These are phyloP conservation scores for Cyclotella atomus DNA, from an alignment of 108 stramenopile genomes.

Conservation along the genomic window DNA sequence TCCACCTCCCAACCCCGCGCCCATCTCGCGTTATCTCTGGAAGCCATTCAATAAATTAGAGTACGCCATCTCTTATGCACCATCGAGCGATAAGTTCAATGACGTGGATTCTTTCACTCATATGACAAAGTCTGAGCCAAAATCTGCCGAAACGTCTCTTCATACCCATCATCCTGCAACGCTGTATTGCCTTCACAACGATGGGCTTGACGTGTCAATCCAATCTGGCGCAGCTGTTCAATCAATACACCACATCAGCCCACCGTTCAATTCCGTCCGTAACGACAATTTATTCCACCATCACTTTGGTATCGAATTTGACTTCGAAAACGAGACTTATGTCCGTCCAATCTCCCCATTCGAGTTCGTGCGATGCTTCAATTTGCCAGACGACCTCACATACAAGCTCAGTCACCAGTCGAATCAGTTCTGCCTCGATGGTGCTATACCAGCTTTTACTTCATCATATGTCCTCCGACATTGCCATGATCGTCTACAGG, in stretches of 20 bases:
- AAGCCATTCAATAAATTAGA: not conserved
- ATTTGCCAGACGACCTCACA: not conserved
- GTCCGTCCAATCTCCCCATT: conserved; percentile 14
- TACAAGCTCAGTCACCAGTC: not conserved
- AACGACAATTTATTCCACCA: not conserved
- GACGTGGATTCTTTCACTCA: not conserved
- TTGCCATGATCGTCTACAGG: not conserved
- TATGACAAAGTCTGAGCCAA: not conserved
- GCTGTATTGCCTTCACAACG: not conserved
- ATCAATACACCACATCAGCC: not conserved
- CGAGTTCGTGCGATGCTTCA: conserved; percentile 12
- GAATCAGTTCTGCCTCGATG: not conserved
- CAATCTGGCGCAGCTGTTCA: not conserved
- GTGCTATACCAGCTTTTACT: not conserved
- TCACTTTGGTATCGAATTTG: conserved; percentile 17
- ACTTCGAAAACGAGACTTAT: not conserved
- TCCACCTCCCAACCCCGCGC: too few species aligned
- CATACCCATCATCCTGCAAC: not conserved
- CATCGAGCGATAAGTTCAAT: not conserved
- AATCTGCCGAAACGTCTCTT: not conserved
- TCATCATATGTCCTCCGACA: not conserved
- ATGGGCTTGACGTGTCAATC: not conserved
- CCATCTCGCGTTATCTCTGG: not conserved
- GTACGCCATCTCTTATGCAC: not conserved
- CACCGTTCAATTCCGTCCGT: not conserved